These are phyloP conservation scores for Arxiozyma heterogenica DNA, from an alignment of 1,139 yeast genomes.

Conservation along the genomic window DNA sequence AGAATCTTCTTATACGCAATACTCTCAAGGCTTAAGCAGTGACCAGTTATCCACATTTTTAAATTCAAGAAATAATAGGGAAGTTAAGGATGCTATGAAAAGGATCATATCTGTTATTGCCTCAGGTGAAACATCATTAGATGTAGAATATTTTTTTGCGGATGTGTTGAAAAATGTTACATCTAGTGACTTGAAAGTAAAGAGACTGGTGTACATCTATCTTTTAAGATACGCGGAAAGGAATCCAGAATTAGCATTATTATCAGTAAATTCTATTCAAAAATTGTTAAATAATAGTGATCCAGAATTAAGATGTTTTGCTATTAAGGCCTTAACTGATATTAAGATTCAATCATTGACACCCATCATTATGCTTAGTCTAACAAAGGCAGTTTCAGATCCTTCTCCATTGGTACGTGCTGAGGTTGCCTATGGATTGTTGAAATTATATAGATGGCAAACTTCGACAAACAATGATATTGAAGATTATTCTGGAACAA, in stretches of 20 bases:
- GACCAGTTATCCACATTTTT: slow-evolving; percentile 58
- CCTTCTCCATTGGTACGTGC: slow-evolving; percentile 70
- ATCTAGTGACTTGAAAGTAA: slow-evolving; percentile 56
- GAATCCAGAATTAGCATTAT: slow-evolving; percentile 79
- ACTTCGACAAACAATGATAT: slow-evolving; percentile 11
- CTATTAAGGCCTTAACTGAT: slow-evolving; percentile 73
- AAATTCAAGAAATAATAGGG: slow-evolving; percentile 63
- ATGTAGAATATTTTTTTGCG: slow-evolving; percentile 44
- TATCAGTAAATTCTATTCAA: slow-evolving; percentile 88
- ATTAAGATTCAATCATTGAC: slow-evolving; percentile 70
- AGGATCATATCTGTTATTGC: slow-evolving; percentile 61
- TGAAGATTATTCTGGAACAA: slow-evolving; percentile 34
- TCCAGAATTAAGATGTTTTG: slow-evolving; percentile 59
- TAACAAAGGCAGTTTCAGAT: slow-evolving; percentile 62
- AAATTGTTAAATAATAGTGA: slow-evolving; percentile 64
- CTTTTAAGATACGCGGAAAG: slow-evolving; percentile 69
- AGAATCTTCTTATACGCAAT: slow-evolving; percentile 38
- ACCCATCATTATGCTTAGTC: slow-evolving; percentile 67
- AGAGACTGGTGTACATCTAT: slow-evolving; percentile 72
- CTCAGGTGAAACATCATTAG: slow-evolving; percentile 47
- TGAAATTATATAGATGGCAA: slow-evolving; percentile 44
- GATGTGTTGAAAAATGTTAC: slow-evolving; percentile 86
- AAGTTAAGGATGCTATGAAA: slow-evolving; percentile 66
- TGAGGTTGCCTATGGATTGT: slow-evolving; percentile 70
- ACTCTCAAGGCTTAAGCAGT: slow-evolving; percentile 41